phyloP scores from a whole-genome alignment of 169 alveolate genomes.

The Eimeria praecox region DNA sequence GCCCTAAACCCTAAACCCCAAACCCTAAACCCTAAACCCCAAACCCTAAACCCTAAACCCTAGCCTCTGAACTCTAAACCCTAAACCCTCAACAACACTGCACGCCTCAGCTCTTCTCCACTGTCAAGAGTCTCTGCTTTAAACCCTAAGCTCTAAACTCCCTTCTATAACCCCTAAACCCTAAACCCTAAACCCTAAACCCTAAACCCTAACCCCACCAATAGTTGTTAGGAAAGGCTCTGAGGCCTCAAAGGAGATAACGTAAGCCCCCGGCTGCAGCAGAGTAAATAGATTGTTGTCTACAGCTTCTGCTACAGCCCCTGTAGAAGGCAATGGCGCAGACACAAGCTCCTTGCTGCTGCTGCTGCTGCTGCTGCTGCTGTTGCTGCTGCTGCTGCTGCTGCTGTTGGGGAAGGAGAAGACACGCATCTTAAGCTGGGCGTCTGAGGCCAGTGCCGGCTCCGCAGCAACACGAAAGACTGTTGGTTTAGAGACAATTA shows the following conservation, averaged over 20 bases:
- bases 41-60: no score
- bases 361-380: conserved; percentile 1
- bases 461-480: conserved; percentile 74
- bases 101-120: not conserved
- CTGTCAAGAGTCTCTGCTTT: not conserved
- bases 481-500: conserved; percentile 69
- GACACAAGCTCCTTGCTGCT: conserved; percentile 27
- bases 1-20: no score
- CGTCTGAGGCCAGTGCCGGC: conserved; percentile 78
- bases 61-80: not conserved
- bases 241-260: conserved; percentile 26
- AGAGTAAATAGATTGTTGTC: conserved; percentile 71
- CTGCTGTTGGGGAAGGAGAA: not conserved
- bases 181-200: not conserved
- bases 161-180: not conserved
- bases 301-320: conserved; percentile 11
- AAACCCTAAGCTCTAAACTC: not conserved
- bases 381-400: not conserved
- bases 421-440: conserved; percentile 62
- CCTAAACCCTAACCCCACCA: conserved; percentile 29
- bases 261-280: conserved; percentile 77
- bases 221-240: conserved; percentile 78
- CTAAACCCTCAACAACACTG: not conserved
- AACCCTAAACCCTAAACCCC: no score
- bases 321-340: conserved; percentile 9